Conservation (phyloP, 2,329 filamentous ascomycete species). For the Neocucurbitaria cava region DNA sequence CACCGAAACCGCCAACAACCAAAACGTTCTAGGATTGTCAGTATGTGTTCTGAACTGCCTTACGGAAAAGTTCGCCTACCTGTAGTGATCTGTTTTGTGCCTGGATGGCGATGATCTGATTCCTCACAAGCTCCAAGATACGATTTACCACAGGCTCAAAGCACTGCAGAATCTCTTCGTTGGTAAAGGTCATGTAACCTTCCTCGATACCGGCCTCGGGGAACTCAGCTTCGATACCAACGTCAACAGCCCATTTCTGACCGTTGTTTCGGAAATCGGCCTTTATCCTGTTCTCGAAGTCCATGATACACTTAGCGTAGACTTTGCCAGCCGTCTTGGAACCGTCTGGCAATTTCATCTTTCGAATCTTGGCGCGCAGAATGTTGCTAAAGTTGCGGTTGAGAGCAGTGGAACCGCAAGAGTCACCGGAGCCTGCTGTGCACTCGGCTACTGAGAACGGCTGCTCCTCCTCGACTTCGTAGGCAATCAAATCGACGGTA, state of each 20-base stretch:
- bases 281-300: slow-evolving; percentile 99
- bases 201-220: slow-evolving; percentile 98
- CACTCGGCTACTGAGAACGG: slow-evolving; percentile 97
- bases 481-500: slow-evolving; percentile 98
- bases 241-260: slow-evolving; percentile 98
- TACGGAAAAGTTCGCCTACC: slow-evolving; percentile 51
- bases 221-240: slow-evolving; percentile 97
- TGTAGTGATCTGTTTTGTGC: slow-evolving; percentile 93
- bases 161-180: slow-evolving; percentile 98
- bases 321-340: slow-evolving; percentile 98
- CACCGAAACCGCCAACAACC: slow-evolving; percentile 97
- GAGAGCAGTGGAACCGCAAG: slow-evolving; percentile 95
- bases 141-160: slow-evolving; percentile 98
- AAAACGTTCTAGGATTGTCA: slow-evolving; percentile 74
- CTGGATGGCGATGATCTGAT: slow-evolving; percentile 99
- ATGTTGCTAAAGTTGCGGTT: slow-evolving; percentile 99
- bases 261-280: slow-evolving; percentile 99
- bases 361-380: slow-evolving; percentile 93
- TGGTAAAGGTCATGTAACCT: slow-evolving; percentile 99
- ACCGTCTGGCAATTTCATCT: slow-evolving; percentile 98
- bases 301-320: slow-evolving; percentile 99
- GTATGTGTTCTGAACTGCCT: slow-evolving; percentile 7
- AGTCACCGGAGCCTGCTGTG: slow-evolving; percentile 95
- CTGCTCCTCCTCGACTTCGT: slow-evolving; percentile 97
- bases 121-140: slow-evolving; percentile 92